Base-by-base conservation (phyloP, 768 basidiomycete species). In the Mycena polygramma region DNA sequence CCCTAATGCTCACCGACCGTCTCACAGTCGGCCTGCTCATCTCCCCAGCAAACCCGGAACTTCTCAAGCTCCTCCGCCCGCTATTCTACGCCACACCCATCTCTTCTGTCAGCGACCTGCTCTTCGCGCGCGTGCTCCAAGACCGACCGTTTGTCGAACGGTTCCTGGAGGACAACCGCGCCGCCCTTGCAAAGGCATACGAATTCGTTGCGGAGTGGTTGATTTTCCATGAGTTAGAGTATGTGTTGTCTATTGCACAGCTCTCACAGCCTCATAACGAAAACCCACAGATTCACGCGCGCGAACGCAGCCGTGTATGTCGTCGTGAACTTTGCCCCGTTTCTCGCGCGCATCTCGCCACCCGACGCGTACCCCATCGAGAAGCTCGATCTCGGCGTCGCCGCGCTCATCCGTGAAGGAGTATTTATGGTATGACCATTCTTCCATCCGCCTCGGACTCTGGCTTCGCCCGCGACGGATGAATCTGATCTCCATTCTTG, bases 171-270 rank as follows among this genome's bases (percentile, higher is more conserved):
- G 54, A 63, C 19, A 79, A 79, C 55, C 60, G 68, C 48, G 39
- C 30, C 17, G 63, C 49, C 19, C 62, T 78, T 4, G 20, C 57
- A n/a, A 73, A 71, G 14, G 74, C 77, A 10, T 78, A 78, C 48
- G 76, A 77, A 35, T 69, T 76, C 39, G 52, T 74, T 7, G 73
- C 75, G 8, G 67, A 53, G 19, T 79, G 79, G 79, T 64, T 77
- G 30, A 66, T 66, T 11, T 75, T 68, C 64, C 79, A 78, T 30
- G 37, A 51, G 7, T 58, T 73, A 2, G 66, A 68, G 72, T 73
- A 48, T 20, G 71, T 58, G 10, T 15, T 15, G 2, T n/a, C 41
- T 41, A 10, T 41, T 11, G 15, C 41, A 10, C 15, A 41, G 10
- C 41, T 41, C 15, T 41, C 15, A 2, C 41, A 30, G 30, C 30